Base-by-base conservation (phyloP, 1,284 basidiomycete genomes). In the Lentinula novae-zelandiae region DNA sequence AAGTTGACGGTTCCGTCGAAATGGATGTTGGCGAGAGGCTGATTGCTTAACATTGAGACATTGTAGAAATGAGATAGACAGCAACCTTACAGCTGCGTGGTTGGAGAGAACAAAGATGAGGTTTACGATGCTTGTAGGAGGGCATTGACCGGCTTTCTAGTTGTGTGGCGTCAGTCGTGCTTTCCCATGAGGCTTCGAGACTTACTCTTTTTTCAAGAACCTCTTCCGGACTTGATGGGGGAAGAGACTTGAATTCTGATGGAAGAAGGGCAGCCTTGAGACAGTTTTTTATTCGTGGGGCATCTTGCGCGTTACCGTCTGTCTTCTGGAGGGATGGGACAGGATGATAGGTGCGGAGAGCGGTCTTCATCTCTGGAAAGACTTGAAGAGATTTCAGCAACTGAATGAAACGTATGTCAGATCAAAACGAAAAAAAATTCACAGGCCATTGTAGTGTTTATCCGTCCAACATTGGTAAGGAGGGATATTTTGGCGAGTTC, bases 401-500 rank as follows among this genome's bases (percentile, higher is more conserved):
- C 87, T 65, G 90, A 75, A 36, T 60, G 56, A 48, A n/a, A 54
- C 34, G 61, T 46, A 49, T 20, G 36, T 62, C 17, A 48, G 4
- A 48, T 50, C 55, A 15, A 38, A 53, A 50, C 17, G 39, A 62
- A 46, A 63, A 63, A 53, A 63, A 53, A 60, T 42, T 55, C 72
- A 93, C 92, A 96, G 61, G 94, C 94, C 82, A 95, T 89, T 36
- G 95, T 96, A 27, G 94, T 96, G 71, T 96, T 96, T 72, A 96
- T 93, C 61, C 93, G 81, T n/a, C 94, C 94, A 54, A 95, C 89
- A 31, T 50, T 96, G 55, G 94, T 92, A 51, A 96, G 79, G 33
- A 96, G 78, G 48, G 91, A 90, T 50, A 95, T 84, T 77, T 92
- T 95, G 56, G 86, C 90, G 65, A 94, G 86, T 73, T 94, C 93